Percentiles rank a stretch among this genome's conserved stretches.
Evolutionary conservation across 306 rosid species (phyloP).

Genomic region (Ormosia emarginata): DNA sequence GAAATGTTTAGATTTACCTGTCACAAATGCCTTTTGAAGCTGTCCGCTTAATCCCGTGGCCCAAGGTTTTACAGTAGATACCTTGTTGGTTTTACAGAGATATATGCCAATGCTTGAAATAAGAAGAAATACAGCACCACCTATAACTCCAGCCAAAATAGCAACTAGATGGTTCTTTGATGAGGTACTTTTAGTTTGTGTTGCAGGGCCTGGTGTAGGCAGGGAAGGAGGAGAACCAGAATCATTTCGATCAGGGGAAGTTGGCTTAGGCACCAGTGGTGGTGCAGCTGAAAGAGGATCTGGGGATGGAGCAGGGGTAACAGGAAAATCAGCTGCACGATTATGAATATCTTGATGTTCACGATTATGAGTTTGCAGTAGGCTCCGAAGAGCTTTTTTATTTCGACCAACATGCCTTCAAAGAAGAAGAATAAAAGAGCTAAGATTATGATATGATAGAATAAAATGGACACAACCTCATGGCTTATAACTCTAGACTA

Average conservation of each 20-base stretch:
- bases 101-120: slow-evolving; percentile 37
- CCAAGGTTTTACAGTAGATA: slow-evolving; percentile 88
- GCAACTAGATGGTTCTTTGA: neutral
- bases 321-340: neutral
- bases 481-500: neutral
- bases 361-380: neutral
- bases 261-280: neutral
- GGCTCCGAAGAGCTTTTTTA: slow-evolving; percentile 30
- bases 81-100: slow-evolving; percentile 58
- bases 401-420: slow-evolving; percentile 36
- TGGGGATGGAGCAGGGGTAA: neutral
- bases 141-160: slow-evolving; percentile 50
- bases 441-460: neutral
- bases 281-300: slow-evolving; percentile 21
- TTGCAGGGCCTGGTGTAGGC: neutral
- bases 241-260: neutral
- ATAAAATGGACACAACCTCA: neutral
- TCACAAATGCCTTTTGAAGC: slow-evolving; percentile 92
- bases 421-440: slow-evolving; percentile 11
- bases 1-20: slow-evolving; percentile 48
- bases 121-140: slow-evolving; percentile 40
- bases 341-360: neutral
- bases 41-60: slow-evolving; percentile 95
- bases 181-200: neutral
- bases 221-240: slow-evolving; percentile 36